Base-by-base conservation (phyloP, 495 filamentous ascomycete genomes). In the Glutinoglossum americanum region DNA sequence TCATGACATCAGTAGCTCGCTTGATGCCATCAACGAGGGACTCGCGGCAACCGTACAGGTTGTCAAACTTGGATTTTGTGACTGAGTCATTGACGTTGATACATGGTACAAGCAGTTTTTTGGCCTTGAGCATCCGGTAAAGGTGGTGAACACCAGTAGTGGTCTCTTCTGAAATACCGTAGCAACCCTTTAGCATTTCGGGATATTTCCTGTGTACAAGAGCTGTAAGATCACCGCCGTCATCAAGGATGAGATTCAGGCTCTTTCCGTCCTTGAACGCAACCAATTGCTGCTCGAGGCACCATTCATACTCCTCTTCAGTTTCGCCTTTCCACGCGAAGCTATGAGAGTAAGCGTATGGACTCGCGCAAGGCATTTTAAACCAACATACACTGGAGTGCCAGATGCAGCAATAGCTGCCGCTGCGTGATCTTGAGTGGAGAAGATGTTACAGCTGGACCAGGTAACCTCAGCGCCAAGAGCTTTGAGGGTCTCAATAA, bases 321-420 rank as follows among this genome's bases (percentile, higher is more conserved):
- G 90, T 95, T 84, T 98, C 92, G 69, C 92, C 92, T 78, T 98
- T 97, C 93, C 93, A 98, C 73, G 92, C 92, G 69, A 98, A 98
- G 68, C 78, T 81, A 27, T 21, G 59, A 8, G 57, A 17, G 51
- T 64, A 47, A 67, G 67, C 30, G 63, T 44, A 55, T 37, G 56
- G 35, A 35, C n/a, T 19, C 17, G 5, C 13, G 3, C 35, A 41
- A 21, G n/a, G n/a, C 4, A 17, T 17, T 13, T 3, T 30, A 25
- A 30, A 53, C 11, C 15, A 25, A 66, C 78, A 68, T 79, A 81
- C 78, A 98, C 92, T 64, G 92, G 89, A 60, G 92, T 82, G 70
- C 92, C 92, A 56, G 80, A 77, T 57, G 92, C 92, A 61, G 92
- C 92, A 69, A 98, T 94, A 66, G 92, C 92, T 59, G 93, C 88